phyloP scores from a whole-genome alignment of 495 filamentous ascomycete species.

The Talaromyces trachyspermus region DNA sequence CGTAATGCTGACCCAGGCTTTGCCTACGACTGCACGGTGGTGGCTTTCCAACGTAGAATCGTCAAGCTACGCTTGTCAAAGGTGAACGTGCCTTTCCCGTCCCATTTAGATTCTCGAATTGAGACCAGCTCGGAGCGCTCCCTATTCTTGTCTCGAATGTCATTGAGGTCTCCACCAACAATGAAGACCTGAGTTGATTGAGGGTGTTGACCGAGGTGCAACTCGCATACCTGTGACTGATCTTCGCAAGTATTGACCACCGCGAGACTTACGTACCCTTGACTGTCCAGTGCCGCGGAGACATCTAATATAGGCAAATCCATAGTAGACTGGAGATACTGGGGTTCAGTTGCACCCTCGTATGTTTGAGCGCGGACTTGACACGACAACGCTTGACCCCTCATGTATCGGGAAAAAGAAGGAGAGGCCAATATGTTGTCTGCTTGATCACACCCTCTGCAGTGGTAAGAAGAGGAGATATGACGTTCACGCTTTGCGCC shows the following conservation, averaged over 20 bases:
- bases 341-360: conserved; percentile 55
- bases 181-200: conserved; percentile 47
- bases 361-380: conserved; percentile 55
- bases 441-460: conserved; percentile 57
- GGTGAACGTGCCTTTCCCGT: conserved; percentile 46
- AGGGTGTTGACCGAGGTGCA: conserved; percentile 45
- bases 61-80: conserved; percentile 63
- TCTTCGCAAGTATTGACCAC: conserved; percentile 63
- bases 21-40: too few species aligned
- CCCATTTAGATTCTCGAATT: conserved; percentile 54
- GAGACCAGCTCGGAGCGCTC: conserved; percentile 52
- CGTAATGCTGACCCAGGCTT: too few species aligned
- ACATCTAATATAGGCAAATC: conserved; percentile 67
- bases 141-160: conserved; percentile 50
- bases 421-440: conserved; percentile 71
- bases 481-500: conserved; percentile 73
- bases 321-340: conserved; percentile 55
- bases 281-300: conserved; percentile 54
- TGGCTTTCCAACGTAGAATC: conserved; percentile 57
- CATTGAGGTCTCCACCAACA: conserved; percentile 50
- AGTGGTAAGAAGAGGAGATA: conserved; percentile 67
- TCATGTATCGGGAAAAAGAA: conserved; percentile 70
- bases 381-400: conserved; percentile 55
- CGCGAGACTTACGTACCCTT: conserved; percentile 54
- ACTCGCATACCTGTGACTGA: conserved; percentile 48